Evolutionary conservation across 805 yeast genomes (phyloP).

Genomic region (Lipomyces sp.): DNA sequence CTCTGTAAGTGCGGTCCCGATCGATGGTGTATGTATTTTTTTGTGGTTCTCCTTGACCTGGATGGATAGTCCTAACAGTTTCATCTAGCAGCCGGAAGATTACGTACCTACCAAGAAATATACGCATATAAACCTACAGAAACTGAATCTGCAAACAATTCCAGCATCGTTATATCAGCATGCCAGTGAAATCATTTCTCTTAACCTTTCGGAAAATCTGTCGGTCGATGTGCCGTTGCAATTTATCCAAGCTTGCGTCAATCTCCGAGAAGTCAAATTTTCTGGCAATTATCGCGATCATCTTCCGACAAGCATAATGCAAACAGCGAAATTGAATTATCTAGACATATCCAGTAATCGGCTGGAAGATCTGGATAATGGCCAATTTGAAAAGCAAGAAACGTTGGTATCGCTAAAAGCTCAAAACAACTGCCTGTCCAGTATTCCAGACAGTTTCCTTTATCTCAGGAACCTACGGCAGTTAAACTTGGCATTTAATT

Average conservation of each 20-base stretch:
- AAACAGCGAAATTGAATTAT: constrained; percentile 67
- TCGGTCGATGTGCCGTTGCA: constrained; percentile 82
- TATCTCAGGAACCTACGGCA: constrained; percentile 54
- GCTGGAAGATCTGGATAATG: constrained; percentile 55
- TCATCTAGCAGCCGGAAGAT: constrained; percentile 18
- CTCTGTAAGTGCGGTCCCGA: constrained; percentile 31
- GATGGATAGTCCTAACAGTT: background rate
- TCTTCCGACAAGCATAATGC: constrained; percentile 75
- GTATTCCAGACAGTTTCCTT: constrained; percentile 56
- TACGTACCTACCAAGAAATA: constrained; percentile 52
- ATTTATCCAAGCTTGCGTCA: constrained; percentile 79
- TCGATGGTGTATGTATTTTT: constrained; percentile 18
- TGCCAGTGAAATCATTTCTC: constrained; percentile 76
- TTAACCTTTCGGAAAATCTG: constrained; percentile 86
- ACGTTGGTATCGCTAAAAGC: constrained; percentile 56
- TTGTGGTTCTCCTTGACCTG: background rate
- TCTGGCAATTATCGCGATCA: constrained; percentile 67
- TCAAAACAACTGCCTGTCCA: constrained; percentile 51
- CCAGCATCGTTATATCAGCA: constrained; percentile 82
- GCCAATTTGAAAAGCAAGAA: constrained; percentile 57
- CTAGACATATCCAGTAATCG: constrained; percentile 81
- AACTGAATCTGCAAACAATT: constrained; percentile 77
- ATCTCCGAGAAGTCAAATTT: constrained; percentile 44
- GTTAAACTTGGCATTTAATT: constrained; percentile 81
- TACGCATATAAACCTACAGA: constrained; percentile 71